A percentile compares a stretch with the other conserved stretches of the same genome.
Evolutionary conservation across 116 monocot genomes (phyloP).

Genomic region (Zostera marina): DNA sequence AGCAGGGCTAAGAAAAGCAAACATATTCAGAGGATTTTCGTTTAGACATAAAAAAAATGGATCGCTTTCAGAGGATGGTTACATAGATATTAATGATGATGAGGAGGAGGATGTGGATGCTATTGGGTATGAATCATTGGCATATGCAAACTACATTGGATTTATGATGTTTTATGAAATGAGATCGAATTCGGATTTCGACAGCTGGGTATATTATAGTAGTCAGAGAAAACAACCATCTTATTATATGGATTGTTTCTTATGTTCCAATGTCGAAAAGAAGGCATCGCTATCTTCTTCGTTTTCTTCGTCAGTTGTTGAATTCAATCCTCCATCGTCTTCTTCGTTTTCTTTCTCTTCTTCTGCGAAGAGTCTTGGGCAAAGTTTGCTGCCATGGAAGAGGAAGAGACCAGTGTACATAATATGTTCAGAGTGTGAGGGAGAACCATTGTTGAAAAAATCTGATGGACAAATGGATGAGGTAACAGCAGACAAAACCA

Average conservation of each 20-base stretch:
- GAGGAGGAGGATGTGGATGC: slow-evolving; percentile 14
- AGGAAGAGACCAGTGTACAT: slow-evolving; percentile 52
- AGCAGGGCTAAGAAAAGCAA: slow-evolving; percentile 65
- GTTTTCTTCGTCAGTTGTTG: slow-evolving; percentile 5
- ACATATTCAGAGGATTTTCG: slow-evolving; percentile 38
- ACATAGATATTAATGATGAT: slow-evolving; percentile 34
- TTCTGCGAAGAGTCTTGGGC: slow-evolving; percentile 17
- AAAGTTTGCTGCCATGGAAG: slow-evolving; percentile 72
- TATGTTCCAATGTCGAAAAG: slow-evolving; percentile 17
- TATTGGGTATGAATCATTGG: slow-evolving; percentile 72
- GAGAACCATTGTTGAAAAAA: slow-evolving; percentile 63
- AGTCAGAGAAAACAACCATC: slow-evolving; percentile 20
- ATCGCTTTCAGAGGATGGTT: slow-evolving; percentile 35
- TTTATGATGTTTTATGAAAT: slow-evolving; percentile 21
- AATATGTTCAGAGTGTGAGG: slow-evolving; percentile 49
- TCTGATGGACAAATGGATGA: slow-evolving; percentile 79
- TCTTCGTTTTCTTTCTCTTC: slow-evolving; percentile 3
- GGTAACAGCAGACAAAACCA: slow-evolving; percentile 24
- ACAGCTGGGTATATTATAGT: slow-evolving; percentile 65
- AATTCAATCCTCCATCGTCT: slow-evolving; percentile 9
- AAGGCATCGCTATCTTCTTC: background rate
- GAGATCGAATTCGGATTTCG: slow-evolving; percentile 34
- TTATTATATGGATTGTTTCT: slow-evolving; percentile 57
- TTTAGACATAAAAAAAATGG: slow-evolving; percentile 37
- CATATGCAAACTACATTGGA: slow-evolving; percentile 49